Conservation (phyloP, 176 grass and related monocot genomes). For the Pontederia paniculata region DNA sequence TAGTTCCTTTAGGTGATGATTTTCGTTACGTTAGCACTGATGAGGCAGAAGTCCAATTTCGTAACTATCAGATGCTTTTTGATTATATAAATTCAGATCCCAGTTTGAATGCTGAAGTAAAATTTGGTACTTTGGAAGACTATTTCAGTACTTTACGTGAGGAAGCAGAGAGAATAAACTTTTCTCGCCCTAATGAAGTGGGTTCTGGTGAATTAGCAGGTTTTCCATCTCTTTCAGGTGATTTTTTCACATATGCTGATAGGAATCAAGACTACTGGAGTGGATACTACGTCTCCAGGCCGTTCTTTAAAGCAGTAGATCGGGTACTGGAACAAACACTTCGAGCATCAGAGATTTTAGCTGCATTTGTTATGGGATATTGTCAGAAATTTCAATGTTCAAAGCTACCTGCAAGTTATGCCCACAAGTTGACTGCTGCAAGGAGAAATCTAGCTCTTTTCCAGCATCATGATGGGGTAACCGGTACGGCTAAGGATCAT, state of each 20-base stretch:
- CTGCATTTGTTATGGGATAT: conserved; percentile 84
- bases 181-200: conserved; percentile 55
- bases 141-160: conserved; percentile 77
- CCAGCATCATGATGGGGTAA: conserved; percentile 98
- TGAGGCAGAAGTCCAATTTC: conserved; percentile 88
- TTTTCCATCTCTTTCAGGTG: conserved; percentile 93
- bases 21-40: conserved; percentile 78
- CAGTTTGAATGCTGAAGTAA: conserved; percentile 70
- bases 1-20: conserved; percentile 95
- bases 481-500: conserved; percentile 94
- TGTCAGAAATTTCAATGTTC: conserved; percentile 78
- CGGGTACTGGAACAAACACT: conserved; percentile 85
- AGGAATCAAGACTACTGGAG: conserved; percentile 97
- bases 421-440: conserved; percentile 91
- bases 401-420: conserved; percentile 60
- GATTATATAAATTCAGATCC: conserved; percentile 87
- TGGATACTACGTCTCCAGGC: conserved; percentile 94
- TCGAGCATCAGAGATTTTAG: conserved; percentile 75
- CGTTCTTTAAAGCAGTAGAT: conserved; percentile 96
- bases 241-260: conserved; percentile 98
- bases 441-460: conserved; percentile 97
- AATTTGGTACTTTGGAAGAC: conserved; percentile 96
- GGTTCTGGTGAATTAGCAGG: conserved; percentile 71
- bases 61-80: conserved; percentile 89
- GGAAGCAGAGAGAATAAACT: conserved; percentile 81